These are phyloP conservation scores for Pseudogymnoascus sp. DNA, from an alignment of 2,329 filamentous ascomycete genomes.

Conservation along the genomic window DNA sequence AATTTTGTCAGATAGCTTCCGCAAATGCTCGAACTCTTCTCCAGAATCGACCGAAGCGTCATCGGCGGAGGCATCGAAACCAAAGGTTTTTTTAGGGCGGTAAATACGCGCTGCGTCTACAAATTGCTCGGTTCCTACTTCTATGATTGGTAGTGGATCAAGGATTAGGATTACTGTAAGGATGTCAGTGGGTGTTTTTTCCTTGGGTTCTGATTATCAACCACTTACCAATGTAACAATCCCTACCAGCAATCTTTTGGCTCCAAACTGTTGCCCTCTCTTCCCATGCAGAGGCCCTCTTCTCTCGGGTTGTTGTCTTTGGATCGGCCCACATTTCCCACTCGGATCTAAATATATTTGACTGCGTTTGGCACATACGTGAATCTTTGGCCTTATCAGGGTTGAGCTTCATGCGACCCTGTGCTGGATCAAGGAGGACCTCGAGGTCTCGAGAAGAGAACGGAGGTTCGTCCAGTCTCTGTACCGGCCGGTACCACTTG, in stretches of 20 bases:
- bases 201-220: not conserved
- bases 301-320: slow-evolving; percentile 9
- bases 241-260: not conserved
- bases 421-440: slow-evolving; percentile 2
- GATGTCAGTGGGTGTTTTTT: not conserved
- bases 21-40: not conserved
- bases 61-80: not conserved
- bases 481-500: slow-evolving; percentile 20
- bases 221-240: slow-evolving; percentile 12
- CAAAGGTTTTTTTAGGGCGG: not conserved
- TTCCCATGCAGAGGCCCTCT: slow-evolving; percentile 16
- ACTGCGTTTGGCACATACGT: slow-evolving; percentile 8
- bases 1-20: not conserved
- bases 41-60: not conserved
- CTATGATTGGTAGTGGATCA: slow-evolving; percentile 12
- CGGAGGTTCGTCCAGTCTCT: slow-evolving; percentile 11
- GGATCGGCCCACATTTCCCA: slow-evolving; percentile 19
- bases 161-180: slow-evolving; percentile 12
- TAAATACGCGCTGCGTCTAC: not conserved
- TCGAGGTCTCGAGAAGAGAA: slow-evolving; percentile 10
- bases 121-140: not conserved
- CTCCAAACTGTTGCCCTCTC: slow-evolving; percentile 22
- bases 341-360: slow-evolving; percentile 16
- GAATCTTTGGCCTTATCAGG: not conserved
- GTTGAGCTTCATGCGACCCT: not conserved